These are phyloP conservation scores for Melocanna baccifera DNA, from an alignment of 176 grass and related monocot genomes.

Conservation along the genomic window DNA sequence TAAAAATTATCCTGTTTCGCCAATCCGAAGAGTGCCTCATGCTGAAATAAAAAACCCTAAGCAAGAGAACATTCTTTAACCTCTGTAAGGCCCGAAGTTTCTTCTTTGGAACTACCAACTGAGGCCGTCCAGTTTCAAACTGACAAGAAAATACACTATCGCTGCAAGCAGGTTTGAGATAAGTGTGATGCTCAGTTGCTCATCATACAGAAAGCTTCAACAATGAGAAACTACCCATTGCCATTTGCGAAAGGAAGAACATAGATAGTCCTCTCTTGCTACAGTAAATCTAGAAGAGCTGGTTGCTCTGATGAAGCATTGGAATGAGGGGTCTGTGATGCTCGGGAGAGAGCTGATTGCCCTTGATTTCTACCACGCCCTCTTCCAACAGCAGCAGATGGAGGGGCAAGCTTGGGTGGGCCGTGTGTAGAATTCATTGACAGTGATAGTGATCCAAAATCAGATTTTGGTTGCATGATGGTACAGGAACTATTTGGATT, in stretches of 20 bases:
- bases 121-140: slow-evolving; percentile 12
- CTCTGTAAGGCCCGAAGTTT: background rate
- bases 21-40: slow-evolving; percentile 7
- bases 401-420: slow-evolving; percentile 73
- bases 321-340: slow-evolving; percentile 53
- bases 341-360: slow-evolving; percentile 60
- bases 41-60: slow-evolving; percentile 29
- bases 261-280: slow-evolving; percentile 24
- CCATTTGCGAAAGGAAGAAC: slow-evolving; percentile 4
- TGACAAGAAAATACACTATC: slow-evolving; percentile 14
- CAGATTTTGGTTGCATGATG: slow-evolving; percentile 44
- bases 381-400: slow-evolving; percentile 72
- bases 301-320: slow-evolving; percentile 57
- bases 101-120: slow-evolving; percentile 14
- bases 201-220: slow-evolving; percentile 15
- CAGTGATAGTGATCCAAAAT: slow-evolving; percentile 51
- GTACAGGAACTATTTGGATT: slow-evolving; percentile 37
- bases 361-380: slow-evolving; percentile 90
- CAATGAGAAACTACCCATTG: background rate
- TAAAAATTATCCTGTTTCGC: slow-evolving; percentile 6
- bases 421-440: slow-evolving; percentile 31
- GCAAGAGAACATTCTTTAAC: slow-evolving; percentile 31
- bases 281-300: slow-evolving; percentile 78
- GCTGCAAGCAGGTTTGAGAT: background rate
- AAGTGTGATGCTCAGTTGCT: slow-evolving; percentile 1